Percentiles rank a stretch among this genome's conserved stretches.
Conservation (phyloP, 148 eudicot genomes). For the Spergularia marina region DNA sequence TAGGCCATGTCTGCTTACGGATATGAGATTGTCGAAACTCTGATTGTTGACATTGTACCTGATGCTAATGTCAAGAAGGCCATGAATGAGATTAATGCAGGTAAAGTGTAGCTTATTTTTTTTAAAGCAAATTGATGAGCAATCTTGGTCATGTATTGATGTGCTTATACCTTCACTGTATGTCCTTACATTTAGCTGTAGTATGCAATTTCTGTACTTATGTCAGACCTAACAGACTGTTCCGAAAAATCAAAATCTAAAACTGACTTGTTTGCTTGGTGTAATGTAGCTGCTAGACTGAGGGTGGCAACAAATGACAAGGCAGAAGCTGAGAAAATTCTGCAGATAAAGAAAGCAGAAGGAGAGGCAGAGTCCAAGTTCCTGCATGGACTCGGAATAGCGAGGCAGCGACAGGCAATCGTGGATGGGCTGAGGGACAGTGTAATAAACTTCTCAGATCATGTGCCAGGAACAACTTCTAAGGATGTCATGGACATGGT, state of each 20-base stretch:
- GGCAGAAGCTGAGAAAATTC: constrained; percentile 75
- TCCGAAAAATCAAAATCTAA: background rate
- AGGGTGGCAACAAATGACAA: constrained; percentile 68
- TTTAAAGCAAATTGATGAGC: background rate
- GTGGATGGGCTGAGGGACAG: constrained; percentile 71
- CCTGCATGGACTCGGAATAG: constrained; percentile 61
- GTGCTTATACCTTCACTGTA: background rate
- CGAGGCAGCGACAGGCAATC: constrained; percentile 75
- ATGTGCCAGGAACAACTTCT: constrained; percentile 56
- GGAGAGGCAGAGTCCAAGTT: constrained; percentile 75
- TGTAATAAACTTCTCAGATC: constrained; percentile 55
- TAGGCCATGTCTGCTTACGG: constrained; percentile 84
- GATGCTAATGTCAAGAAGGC: constrained; percentile 76
- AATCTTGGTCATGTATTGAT: background rate
- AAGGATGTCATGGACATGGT: constrained; percentile 75
- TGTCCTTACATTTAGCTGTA: too few species aligned
- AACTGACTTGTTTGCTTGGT: background rate
- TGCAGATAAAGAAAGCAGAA: constrained; percentile 68
- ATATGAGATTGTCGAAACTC: constrained; percentile 66
- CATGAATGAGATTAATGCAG: constrained; percentile 89
- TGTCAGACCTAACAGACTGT: too few species aligned
- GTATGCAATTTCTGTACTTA: too few species aligned
- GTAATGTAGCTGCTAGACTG: constrained; percentile 53
- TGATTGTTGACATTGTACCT: constrained; percentile 72
- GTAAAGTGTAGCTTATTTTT: constrained; percentile 23